Evolutionary conservation across 2,329 filamentous ascomycete genomes (phyloP), one percentile per base, ranked within the genome.

Genomic region (Pseudopithomyces maydicus): DNA sequence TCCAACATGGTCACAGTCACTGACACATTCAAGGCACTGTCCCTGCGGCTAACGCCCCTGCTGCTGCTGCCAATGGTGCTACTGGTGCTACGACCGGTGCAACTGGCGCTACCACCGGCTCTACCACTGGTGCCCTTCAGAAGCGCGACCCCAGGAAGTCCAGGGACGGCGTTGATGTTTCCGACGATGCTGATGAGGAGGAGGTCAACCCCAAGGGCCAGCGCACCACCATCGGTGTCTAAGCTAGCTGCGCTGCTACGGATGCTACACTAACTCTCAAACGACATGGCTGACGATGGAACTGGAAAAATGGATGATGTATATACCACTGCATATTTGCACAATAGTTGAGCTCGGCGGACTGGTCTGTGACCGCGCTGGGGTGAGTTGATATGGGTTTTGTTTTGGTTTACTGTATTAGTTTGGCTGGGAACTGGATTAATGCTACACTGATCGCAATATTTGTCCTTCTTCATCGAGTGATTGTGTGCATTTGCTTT

Each of bases 161-260:
- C 19, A 39, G 44, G 22, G 65, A 51, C n/a, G 54, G 59, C 20
- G 49, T 45, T 17, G 19, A 46, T 20, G 52, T 74, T 57, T 73
- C 70, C 56, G 52, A 73, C 54, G 72, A 74, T 57, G 72, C 70
- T 52, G 62, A 74, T 57, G 71, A 74, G 65, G 72, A 74, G 65
- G 72, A 74, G 63, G 8, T 72, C 46, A 69, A 65, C 20, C 63
- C 69, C 33, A 62, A 56, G 6, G 60, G 51, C 44, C 56, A 39
- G 20, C 52, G 41, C 22, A 52, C 53, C 29, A 52, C 49, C 46
- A 46, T 42, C 29, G 55, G 53, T 52, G 53, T 55, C 42, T 55
- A 58, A 35, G 44, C 38, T 32, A 29, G 47, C 49, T 20, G 38
- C 41, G 45, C 41, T 46, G 10, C 19, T 11, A 10, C 35, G 39